These are phyloP conservation scores for Neostapfia colusana DNA, from an alignment of 176 grass and related monocot species.

Conservation along the genomic window DNA sequence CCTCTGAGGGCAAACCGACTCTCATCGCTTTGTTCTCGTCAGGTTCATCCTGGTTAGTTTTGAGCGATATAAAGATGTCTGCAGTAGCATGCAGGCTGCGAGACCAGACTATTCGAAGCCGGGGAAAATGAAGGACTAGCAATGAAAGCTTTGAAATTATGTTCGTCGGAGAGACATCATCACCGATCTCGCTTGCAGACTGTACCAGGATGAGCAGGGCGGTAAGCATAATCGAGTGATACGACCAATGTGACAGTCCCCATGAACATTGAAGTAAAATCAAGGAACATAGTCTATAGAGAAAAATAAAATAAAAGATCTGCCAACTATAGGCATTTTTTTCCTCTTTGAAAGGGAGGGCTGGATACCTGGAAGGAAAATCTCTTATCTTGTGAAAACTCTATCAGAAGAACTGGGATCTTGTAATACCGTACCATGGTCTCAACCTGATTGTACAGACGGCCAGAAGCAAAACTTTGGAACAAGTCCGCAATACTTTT, in stretches of 20 bases:
- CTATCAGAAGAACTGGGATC: conserved; percentile 95
- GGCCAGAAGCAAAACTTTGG: conserved; percentile 95
- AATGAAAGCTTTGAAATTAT: conserved; percentile 91
- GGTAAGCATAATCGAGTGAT: conserved; percentile 11
- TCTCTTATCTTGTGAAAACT: conserved; percentile 94
- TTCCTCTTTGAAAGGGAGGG: background rate
- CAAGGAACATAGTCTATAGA: background rate
- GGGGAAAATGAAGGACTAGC: conserved; percentile 89
- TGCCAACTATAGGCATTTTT: background rate
- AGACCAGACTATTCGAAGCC: conserved; percentile 89
- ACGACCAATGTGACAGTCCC: background rate
- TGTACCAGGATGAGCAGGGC: conserved; percentile 44
- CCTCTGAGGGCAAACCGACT: conserved; percentile 83
- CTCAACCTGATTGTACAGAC: conserved; percentile 89
- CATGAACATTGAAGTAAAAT: conserved; percentile 3
- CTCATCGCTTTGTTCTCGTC: conserved; percentile 88
- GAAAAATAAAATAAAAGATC: background rate
- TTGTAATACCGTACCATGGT: conserved; percentile 91
- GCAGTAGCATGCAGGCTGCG: conserved; percentile 88
- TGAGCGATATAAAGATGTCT: conserved; percentile 83
- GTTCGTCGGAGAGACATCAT: conserved; percentile 80
- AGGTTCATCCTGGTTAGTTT: conserved; percentile 95
- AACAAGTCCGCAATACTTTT: conserved; percentile 93
- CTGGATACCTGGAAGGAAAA: conserved; percentile 92
- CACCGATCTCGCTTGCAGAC: conserved; percentile 87